Evolutionary conservation across 257 asterid species (phyloP), one percentile per base, ranked within the genome.

Genomic region (Mentha longifolia): DNA sequence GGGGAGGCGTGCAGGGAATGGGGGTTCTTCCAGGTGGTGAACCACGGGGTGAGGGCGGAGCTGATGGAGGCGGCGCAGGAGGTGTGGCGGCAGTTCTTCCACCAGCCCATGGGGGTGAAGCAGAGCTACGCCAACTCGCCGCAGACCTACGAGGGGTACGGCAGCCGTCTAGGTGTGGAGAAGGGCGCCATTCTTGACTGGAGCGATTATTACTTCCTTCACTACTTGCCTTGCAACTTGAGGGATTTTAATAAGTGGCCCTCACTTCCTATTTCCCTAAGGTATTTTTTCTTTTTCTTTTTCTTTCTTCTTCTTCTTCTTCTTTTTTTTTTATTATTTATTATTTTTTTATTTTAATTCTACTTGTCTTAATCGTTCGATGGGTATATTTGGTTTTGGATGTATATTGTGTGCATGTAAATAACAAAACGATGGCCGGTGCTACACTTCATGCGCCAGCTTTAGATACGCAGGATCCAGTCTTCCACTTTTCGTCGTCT

Each of bases 171-270:
- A 0, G 98, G 97, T 0, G 75, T 89, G 4, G 87, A 93, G 77
- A 93, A 89, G 59, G 98, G 91, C 30, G 98, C 92, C 57, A 31
- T 77, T 57, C 96, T 93, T 52, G 98, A 93, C 67, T 93, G 98
- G 98, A 87, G 98, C 20, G 98, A 93, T 60, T 93, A 93, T 52
- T 93, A 88, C 55, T 93, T 5, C 61, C 97, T 93, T 67, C 96
- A 93, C 61, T 89, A 77, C 35, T 80, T 87, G 14, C 97, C 98
- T 71, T 72, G 72, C 64, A 74, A 75, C 11, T 76, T 93, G 85
- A 83, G 85, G 59, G 95, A 90, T 78, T 80, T 75, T 5, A 64
- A 77, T 17, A 90, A 93, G 74, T 90, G 98, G 97, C 98, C 98
- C 43, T 70, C 81, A 0, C 85, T 87, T 30, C 98, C 98, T 0